These are phyloP conservation scores for Spinellus fusiger DNA, from an alignment of 192 early-diverging fungal species.

Conservation along the genomic window DNA sequence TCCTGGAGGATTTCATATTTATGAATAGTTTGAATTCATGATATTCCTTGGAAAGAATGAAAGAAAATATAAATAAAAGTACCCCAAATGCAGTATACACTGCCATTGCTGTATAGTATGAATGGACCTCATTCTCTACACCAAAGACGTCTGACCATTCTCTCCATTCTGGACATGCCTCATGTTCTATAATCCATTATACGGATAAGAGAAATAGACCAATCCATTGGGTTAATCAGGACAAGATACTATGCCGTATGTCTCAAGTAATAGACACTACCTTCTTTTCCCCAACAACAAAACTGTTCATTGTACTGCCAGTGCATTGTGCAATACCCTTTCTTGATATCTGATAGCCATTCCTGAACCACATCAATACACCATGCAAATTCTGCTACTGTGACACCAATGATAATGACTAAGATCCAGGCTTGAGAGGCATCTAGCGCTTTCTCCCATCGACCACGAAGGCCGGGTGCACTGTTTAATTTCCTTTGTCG, in stretches of 20 bases:
- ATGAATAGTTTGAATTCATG: background rate
- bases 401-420: slow-evolving; percentile 59
- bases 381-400: slow-evolving; percentile 57
- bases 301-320: slow-evolving; percentile 71
- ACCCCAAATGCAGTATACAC: slow-evolving; percentile 42
- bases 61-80: background rate
- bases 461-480: slow-evolving; percentile 49
- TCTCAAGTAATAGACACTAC: slow-evolving; percentile 19
- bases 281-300: slow-evolving; percentile 71
- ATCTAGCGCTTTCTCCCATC: slow-evolving; percentile 59
- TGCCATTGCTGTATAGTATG: slow-evolving; percentile 25
- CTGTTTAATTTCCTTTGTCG: slow-evolving; percentile 54
- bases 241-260: background rate
- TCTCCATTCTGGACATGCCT: slow-evolving; percentile 47
- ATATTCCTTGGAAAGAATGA: too few species aligned
- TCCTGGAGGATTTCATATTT: background rate
- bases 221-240: background rate
- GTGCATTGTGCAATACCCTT: slow-evolving; percentile 73
- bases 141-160: slow-evolving; percentile 42
- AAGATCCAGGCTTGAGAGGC: slow-evolving; percentile 86
- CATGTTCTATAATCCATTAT: slow-evolving; percentile 7
- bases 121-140: slow-evolving; percentile 4
- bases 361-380: slow-evolving; percentile 72
- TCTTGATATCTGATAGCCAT: slow-evolving; percentile 78
- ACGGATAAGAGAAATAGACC: background rate